phyloP scores from a whole-genome alignment of 2,329 filamentous ascomycete species.

The Akanthomyces dipterigenus region DNA sequence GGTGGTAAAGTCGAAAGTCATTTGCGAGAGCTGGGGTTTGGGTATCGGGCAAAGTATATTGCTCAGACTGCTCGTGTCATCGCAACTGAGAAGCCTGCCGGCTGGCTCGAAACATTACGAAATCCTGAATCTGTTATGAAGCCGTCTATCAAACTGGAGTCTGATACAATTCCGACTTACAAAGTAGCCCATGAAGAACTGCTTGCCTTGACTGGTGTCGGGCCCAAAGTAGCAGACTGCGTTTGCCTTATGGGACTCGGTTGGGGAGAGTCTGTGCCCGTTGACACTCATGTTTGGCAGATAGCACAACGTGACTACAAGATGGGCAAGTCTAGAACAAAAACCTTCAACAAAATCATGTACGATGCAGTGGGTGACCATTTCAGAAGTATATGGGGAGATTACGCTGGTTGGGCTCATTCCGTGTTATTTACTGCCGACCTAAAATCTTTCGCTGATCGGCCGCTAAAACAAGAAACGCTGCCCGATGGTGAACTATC shows the following conservation, averaged over 20 bases:
- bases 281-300: conserved; percentile 98
- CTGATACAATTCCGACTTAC: conserved; percentile 55
- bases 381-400: conserved; percentile 84
- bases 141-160: conserved; percentile 32
- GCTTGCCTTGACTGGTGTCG: conserved; percentile 76
- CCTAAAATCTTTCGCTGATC: conserved; percentile 73
- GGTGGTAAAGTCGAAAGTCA: conserved; percentile 69
- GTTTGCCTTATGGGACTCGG: conserved; percentile 94
- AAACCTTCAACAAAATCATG: conserved; percentile 78
- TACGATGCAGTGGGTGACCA: conserved; percentile 88
- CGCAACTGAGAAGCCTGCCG: conserved; percentile 54
- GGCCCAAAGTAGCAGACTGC: conserved; percentile 94
- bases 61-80: conserved; percentile 76
- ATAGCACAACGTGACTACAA: conserved; percentile 95
- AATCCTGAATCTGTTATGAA: conserved; percentile 64
- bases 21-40: conserved; percentile 79
- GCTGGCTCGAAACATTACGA: conserved; percentile 71
- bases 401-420: conserved; percentile 95
- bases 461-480: conserved; percentile 20
- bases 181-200: conserved; percentile 73
- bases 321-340: conserved; percentile 77
- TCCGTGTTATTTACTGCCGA: conserved; percentile 95
- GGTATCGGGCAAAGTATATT: conserved; percentile 91
- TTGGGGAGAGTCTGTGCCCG: conserved; percentile 90
- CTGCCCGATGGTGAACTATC: neutral